Conservation (phyloP, 2,329 filamentous ascomycete genomes). For the Cladosporium sp. region DNA sequence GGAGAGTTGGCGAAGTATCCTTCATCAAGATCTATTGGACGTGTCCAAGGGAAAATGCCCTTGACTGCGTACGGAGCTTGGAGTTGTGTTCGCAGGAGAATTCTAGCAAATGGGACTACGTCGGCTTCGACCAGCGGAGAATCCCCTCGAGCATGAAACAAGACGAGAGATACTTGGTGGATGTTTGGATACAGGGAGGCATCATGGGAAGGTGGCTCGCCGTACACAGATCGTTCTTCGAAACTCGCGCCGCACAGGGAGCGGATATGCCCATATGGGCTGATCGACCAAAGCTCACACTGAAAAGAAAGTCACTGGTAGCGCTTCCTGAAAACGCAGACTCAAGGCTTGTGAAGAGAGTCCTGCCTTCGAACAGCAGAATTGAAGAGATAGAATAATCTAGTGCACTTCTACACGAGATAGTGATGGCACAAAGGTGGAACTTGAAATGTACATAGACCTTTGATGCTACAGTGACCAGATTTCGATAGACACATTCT, state of each 20-base stretch:
- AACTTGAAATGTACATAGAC: too few relatives aligned
- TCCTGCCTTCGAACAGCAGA: too few relatives aligned
- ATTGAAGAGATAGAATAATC: too few relatives aligned
- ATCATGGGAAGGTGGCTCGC: constrained; percentile 1
- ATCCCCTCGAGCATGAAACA: neutral
- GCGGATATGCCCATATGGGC: neutral
- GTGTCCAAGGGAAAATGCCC: neutral
- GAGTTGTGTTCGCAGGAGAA: neutral
- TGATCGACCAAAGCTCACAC: neutral
- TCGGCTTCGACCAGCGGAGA: neutral
- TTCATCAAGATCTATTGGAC: neutral
- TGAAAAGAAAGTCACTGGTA: neutral
- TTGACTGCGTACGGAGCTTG: neutral
- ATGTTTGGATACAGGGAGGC: neutral
- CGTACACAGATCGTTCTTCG: constrained; percentile 2
- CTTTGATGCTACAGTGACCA: too few relatives aligned
- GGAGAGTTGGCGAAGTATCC: too few relatives aligned
- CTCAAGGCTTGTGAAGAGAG: too few relatives aligned
- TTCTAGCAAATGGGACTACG: neutral
- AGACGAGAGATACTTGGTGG: neutral
- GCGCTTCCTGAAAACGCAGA: neutral
- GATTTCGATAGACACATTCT: too few relatives aligned
- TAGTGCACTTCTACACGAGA: too few relatives aligned
- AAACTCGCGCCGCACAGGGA: neutral
- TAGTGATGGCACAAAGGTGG: too few relatives aligned